A percentile compares a stretch with the other conserved stretches of the same genome.
phyloP scores from a whole-genome alignment of 2,329 filamentous ascomycete species.

The Ophiostoma sp. region DNA sequence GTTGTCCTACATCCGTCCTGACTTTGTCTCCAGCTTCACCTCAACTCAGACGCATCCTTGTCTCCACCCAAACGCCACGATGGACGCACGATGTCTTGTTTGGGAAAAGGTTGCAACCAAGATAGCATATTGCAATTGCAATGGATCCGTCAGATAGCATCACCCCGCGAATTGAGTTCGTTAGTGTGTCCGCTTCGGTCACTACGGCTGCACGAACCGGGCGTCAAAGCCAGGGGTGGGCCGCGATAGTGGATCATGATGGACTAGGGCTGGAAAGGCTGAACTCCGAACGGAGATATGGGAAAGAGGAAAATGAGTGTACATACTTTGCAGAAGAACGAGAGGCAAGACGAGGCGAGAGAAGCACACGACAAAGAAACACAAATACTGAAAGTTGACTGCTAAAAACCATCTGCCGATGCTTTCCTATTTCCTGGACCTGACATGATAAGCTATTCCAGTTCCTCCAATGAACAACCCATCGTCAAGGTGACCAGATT shows the following conservation, averaged over 20 bases:
- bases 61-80: neutral
- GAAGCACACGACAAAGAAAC: neutral
- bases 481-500: neutral
- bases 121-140: neutral
- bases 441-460: constrained; percentile 2
- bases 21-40: neutral
- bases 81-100: neutral
- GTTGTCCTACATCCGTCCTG: neutral
- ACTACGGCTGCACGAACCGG: neutral
- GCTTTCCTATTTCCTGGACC: neutral
- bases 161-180: neutral
- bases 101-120: neutral
- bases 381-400: neutral
- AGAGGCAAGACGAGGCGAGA: neutral
- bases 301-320: neutral
- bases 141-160: neutral
- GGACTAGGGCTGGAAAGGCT: neutral
- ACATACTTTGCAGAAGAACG: no score
- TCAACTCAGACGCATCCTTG: neutral
- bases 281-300: neutral
- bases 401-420: neutral
- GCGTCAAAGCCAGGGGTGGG: neutral
- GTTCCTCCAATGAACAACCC: neutral
- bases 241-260: neutral
- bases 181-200: neutral